Evolutionary conservation across 2,329 filamentous ascomycete species (phyloP).

Genomic region (Claviceps sp.): DNA sequence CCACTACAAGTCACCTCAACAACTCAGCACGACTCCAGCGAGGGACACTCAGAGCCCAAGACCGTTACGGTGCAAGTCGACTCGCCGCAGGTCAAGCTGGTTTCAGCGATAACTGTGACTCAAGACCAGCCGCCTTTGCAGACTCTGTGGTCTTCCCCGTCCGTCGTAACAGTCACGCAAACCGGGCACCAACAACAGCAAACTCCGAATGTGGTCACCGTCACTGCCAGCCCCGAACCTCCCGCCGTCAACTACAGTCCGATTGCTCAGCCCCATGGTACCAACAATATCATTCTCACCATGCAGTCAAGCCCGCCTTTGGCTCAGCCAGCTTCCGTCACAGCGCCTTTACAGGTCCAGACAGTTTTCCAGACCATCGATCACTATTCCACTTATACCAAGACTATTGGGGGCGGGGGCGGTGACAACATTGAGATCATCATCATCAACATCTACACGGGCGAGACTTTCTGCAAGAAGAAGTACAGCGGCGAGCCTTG

Average conservation of each 20-base stretch:
- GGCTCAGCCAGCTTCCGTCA: slow-evolving; percentile 11
- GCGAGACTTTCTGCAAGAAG: slow-evolving; percentile 16
- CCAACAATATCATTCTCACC: slow-evolving; percentile 10
- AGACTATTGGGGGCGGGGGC: slow-evolving; percentile 11
- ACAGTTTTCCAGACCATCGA: slow-evolving; percentile 7
- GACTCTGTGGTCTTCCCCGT: not conserved
- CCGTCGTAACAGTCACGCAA: slow-evolving; percentile 3
- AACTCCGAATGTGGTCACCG: not conserved
- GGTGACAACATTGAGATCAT: slow-evolving; percentile 18
- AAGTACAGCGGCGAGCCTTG: slow-evolving; percentile 17
- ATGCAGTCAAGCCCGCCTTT: slow-evolving; percentile 5
- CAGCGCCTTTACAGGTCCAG: slow-evolving; percentile 10
- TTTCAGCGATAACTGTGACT: slow-evolving; percentile 11
- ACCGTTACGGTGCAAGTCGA: slow-evolving; percentile 12
- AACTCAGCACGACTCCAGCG: slow-evolving; percentile 9
- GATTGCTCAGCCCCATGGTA: not conserved
- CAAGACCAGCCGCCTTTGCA: not conserved
- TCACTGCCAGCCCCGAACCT: not conserved
- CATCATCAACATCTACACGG: slow-evolving; percentile 18
- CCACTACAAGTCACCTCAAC: slow-evolving; percentile 6
- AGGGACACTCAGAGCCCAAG: slow-evolving; percentile 5
- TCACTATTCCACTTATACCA: slow-evolving; percentile 13
- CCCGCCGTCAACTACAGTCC: not conserved
- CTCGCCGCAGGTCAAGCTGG: slow-evolving; percentile 7
- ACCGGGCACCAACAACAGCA: not conserved